Conservation (phyloP, 2,329 filamentous ascomycete genomes). For the Calonectria crousiana region DNA sequence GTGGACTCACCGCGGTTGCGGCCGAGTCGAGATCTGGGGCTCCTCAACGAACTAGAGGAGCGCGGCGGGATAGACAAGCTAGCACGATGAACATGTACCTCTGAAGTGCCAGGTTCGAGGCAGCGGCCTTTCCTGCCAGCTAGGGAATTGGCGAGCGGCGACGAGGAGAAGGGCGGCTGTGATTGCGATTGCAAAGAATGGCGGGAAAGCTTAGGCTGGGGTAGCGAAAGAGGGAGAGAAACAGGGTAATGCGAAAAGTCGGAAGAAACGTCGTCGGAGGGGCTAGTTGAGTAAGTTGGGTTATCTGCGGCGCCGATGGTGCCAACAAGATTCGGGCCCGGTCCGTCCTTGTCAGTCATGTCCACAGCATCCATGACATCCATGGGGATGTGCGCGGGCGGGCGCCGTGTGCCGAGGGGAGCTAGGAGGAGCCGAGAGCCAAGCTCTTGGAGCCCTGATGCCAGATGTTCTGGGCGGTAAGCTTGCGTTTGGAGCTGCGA, state of each 20-base stretch:
- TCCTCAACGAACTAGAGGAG: conserved; percentile 55
- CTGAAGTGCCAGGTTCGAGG: conserved; percentile 70
- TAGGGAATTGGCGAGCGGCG: conserved; percentile 51
- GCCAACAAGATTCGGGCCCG: conserved; percentile 40
- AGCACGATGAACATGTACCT: conserved; percentile 68
- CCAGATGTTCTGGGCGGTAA: neutral
- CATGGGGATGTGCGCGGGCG: conserved; percentile 28
- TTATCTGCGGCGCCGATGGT: conserved; percentile 38
- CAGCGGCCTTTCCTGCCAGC: conserved; percentile 67
- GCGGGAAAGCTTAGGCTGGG: conserved; percentile 34
- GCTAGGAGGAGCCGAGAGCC: conserved; percentile 23
- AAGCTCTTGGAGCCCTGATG: conserved; percentile 8
- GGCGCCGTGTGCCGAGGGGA: conserved; percentile 24
- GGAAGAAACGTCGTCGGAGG: conserved; percentile 43
- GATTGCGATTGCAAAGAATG: conserved; percentile 44
- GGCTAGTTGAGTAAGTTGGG: conserved; percentile 38
- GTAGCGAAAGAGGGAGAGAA: conserved; percentile 9
- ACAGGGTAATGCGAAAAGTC: conserved; percentile 41
- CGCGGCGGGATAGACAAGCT: conserved; percentile 73
- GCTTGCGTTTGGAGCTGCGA: neutral
- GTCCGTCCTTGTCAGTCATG: conserved; percentile 37
- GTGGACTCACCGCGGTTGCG: conserved; percentile 58
- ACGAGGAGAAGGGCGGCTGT: conserved; percentile 58
- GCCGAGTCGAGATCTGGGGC: conserved; percentile 55
- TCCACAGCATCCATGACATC: conserved; percentile 37